Percentiles rank a stretch among this genome's conserved stretches.
Conservation (phyloP, 768 basidiomycete genomes). For the Lentinus brumalis region DNA sequence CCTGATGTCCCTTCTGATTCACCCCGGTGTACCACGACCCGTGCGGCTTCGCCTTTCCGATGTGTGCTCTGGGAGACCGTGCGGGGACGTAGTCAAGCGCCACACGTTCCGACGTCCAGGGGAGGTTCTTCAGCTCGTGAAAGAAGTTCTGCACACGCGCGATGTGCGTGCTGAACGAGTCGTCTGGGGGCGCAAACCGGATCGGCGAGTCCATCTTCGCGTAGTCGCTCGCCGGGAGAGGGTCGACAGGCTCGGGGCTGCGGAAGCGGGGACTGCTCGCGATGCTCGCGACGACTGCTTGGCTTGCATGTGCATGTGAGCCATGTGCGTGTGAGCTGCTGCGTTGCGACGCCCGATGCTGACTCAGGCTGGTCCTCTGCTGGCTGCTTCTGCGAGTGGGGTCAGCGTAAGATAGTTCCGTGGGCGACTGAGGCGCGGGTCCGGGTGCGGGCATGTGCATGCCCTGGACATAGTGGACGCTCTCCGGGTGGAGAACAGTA, state of each 20-base stretch:
- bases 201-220: slow-evolving; percentile 36
- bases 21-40: slow-evolving; percentile 28
- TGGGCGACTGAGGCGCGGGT: not conserved
- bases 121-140: slow-evolving; percentile 35
- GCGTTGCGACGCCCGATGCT: slow-evolving; percentile 1
- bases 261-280: slow-evolving; percentile 2
- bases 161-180: slow-evolving; percentile 33
- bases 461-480: slow-evolving; percentile 18
- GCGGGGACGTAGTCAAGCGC: slow-evolving; percentile 38
- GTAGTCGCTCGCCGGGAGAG: slow-evolving; percentile 36
- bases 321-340: slow-evolving; percentile 4
- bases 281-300: not conserved
- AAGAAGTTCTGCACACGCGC: slow-evolving; percentile 35
- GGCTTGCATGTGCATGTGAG: not conserved
- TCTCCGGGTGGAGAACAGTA: slow-evolving; percentile 18
- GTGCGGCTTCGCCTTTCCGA: slow-evolving; percentile 16
- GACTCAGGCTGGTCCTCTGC: not conserved
- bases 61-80: slow-evolving; percentile 26
- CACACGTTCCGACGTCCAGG: slow-evolving; percentile 39
- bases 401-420: slow-evolving; percentile 7
- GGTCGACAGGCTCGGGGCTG: slow-evolving; percentile 23
- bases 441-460: slow-evolving; percentile 6
- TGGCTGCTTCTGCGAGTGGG: not conserved
- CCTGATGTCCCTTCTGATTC: slow-evolving; percentile 18
- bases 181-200: slow-evolving; percentile 22